These are phyloP conservation scores for Serendipita sp. DNA, from an alignment of 768 basidiomycete genomes.

Conservation along the genomic window DNA sequence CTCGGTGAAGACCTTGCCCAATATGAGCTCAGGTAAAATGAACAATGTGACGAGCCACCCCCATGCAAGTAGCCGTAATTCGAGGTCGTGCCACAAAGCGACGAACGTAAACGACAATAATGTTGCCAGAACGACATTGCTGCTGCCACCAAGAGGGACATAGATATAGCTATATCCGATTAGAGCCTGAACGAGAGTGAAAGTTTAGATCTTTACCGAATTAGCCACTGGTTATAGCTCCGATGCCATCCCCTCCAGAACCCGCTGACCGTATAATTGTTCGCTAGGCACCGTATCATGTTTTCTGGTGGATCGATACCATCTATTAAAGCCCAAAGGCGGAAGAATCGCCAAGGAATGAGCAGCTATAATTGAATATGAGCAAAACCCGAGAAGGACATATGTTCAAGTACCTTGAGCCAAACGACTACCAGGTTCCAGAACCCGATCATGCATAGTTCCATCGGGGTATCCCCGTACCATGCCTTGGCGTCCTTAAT, in stretches of 20 bases:
- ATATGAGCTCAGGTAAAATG: constrained; percentile 73
- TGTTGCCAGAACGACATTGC: constrained; percentile 41
- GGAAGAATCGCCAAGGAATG: constrained; percentile 93
- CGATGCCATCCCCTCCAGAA: constrained; percentile 98
- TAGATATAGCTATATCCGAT: constrained; percentile 64
- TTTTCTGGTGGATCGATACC: constrained; percentile 93
- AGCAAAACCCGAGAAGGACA: not conserved
- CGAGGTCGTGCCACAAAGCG: constrained; percentile 93
- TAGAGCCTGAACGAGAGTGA: not conserved
- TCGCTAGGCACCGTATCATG: constrained; percentile 96
- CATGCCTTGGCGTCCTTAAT: constrained; percentile 83
- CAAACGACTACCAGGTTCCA: constrained; percentile 95
- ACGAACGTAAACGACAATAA: constrained; percentile 86
- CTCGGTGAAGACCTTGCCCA: constrained; percentile 37
- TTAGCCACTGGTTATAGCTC: constrained; percentile 89
- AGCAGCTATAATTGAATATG: constrained; percentile 41
- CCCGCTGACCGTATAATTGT: constrained; percentile 82
- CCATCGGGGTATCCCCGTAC: constrained; percentile 55
- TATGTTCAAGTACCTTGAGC: constrained; percentile 58
- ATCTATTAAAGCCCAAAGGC: constrained; percentile 77
- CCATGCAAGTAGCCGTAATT: constrained; percentile 77
- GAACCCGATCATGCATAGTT: constrained; percentile 85
- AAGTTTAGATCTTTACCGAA: constrained; percentile 35
- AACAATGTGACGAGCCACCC: constrained; percentile 91
- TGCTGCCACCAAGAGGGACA: constrained; percentile 70